A percentile compares a stretch with the other conserved stretches of the same genome.
These are phyloP conservation scores for Rhexocercosporidium sp. DNA, from an alignment of 2,329 filamentous ascomycete species.

Conservation along the genomic window DNA sequence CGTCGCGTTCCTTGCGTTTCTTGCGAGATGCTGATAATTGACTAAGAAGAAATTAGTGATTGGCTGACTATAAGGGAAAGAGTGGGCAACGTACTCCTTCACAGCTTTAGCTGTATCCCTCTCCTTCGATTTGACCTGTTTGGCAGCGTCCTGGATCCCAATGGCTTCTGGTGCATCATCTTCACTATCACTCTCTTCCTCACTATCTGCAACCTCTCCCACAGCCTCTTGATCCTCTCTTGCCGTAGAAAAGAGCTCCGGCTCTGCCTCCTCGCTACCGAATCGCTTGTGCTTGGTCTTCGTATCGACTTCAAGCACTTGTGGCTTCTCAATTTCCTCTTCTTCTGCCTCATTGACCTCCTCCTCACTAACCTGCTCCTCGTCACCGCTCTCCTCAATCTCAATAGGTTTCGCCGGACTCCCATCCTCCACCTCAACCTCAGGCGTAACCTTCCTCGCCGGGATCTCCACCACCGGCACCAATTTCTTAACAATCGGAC, in stretches of 20 bases:
- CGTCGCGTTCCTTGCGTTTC: conserved; percentile 40
- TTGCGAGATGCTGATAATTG: conserved; percentile 35
- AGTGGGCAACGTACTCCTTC: conserved; percentile 33
- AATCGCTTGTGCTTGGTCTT: conserved; percentile 35
- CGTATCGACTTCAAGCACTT: background rate
- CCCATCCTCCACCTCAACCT: background rate
- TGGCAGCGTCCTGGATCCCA: conserved; percentile 33
- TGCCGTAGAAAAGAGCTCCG: conserved; percentile 25
- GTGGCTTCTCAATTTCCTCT: background rate
- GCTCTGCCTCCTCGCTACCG: conserved; percentile 32
- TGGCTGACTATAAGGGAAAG: background rate
- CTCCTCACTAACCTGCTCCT: background rate
- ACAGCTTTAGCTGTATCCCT: conserved; percentile 37
- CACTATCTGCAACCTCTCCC: conserved; percentile 2
- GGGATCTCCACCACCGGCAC: conserved; percentile 37
- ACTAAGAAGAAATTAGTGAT: conserved; percentile 27
- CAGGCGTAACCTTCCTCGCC: conserved; percentile 13
- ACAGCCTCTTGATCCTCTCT: background rate
- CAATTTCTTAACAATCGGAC: conserved; percentile 11
- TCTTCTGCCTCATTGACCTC: background rate
- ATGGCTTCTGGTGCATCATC: conserved; percentile 42
- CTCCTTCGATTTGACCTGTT: conserved; percentile 29
- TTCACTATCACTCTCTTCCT: conserved; percentile 33
- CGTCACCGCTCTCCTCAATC: conserved; percentile 18
- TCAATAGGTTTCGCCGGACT: conserved; percentile 9